A percentile compares a stretch with the other conserved stretches of the same genome.
Conservation (phyloP, 352 stramenopile genomes). For the Globisporangium echinulatum region DNA sequence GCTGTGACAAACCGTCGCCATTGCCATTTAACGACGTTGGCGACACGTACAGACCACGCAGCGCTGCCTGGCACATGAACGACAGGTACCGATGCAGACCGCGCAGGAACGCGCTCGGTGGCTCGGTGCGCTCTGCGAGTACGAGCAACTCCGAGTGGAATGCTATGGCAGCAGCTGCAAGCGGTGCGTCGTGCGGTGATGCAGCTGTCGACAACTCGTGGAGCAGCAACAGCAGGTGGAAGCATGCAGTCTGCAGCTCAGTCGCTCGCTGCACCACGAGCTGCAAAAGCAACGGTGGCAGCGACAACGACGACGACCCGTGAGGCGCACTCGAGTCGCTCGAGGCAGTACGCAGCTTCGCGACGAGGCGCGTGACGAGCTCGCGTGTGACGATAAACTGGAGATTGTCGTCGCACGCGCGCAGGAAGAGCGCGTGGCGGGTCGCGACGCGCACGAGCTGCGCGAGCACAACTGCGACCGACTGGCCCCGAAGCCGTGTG, state of each 20-base stretch:
- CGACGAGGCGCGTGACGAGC: conserved; percentile 23
- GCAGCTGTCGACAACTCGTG: conserved; percentile 19
- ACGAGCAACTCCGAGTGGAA: conserved; percentile 39
- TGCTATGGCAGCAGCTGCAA: conserved; percentile 17
- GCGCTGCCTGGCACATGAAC: conserved; percentile 41
- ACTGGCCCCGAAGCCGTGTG: neutral
- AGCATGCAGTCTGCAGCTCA: conserved; percentile 33
- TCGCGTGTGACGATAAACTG: conserved; percentile 60
- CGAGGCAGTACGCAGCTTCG: conserved; percentile 12
- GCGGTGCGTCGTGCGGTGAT: neutral
- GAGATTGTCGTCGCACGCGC: conserved; percentile 45
- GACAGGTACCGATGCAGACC: conserved; percentile 44
- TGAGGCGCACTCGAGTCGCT: neutral
- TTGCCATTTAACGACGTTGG: conserved; percentile 12
- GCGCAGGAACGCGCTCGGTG: conserved; percentile 23
- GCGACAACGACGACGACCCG: neutral
- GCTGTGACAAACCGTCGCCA: neutral
- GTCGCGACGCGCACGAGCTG: conserved; percentile 29
- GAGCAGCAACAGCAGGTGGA: conserved; percentile 41
- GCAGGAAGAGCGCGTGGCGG: conserved; percentile 27
- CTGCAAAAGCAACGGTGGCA: conserved; percentile 16
- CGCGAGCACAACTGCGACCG: conserved; percentile 11
- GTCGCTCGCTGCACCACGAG: conserved; percentile 25
- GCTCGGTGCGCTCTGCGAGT: conserved; percentile 24
- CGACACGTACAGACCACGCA: conserved; percentile 27